Conservation (phyloP, 1,284 basidiomycete species). For the Tremellales sp. region DNA sequence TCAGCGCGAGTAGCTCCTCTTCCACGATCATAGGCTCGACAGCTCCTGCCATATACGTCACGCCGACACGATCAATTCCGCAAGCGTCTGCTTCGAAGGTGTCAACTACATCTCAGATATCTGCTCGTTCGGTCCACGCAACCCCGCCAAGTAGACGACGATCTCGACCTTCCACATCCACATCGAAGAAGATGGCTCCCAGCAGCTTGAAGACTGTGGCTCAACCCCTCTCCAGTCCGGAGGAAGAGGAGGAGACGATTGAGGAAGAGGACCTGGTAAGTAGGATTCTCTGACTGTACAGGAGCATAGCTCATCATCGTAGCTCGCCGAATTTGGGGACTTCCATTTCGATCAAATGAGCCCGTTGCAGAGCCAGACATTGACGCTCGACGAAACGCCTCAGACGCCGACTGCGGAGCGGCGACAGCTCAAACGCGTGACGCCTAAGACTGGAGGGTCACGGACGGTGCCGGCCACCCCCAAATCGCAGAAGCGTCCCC, state of each 20-base stretch:
- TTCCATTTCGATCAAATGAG: slow-evolving; percentile 10
- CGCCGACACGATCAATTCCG: background rate
- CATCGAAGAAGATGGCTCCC: background rate
- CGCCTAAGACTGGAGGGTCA: background rate
- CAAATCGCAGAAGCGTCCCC: no score
- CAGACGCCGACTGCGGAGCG: background rate
- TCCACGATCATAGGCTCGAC: background rate
- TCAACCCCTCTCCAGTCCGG: background rate
- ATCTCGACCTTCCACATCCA: background rate
- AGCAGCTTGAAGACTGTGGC: background rate
- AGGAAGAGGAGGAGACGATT: background rate
- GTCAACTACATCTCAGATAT: background rate
- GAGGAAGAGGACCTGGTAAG: slow-evolving; percentile 1
- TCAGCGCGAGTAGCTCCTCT: no score
- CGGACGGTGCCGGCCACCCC: no score
- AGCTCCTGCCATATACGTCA: background rate
- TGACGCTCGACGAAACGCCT: background rate
- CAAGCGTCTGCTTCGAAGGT: background rate
- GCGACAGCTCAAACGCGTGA: background rate
- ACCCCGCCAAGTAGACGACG: background rate
- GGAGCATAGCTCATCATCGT: background rate
- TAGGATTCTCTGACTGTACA: background rate
- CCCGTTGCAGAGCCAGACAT: background rate
- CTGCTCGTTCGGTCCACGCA: background rate
- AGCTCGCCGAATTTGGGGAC: slow-evolving; percentile 17